These are phyloP conservation scores for Picochlorum sp. DNA, from an alignment of 139 green algal species.

Conservation along the genomic window DNA sequence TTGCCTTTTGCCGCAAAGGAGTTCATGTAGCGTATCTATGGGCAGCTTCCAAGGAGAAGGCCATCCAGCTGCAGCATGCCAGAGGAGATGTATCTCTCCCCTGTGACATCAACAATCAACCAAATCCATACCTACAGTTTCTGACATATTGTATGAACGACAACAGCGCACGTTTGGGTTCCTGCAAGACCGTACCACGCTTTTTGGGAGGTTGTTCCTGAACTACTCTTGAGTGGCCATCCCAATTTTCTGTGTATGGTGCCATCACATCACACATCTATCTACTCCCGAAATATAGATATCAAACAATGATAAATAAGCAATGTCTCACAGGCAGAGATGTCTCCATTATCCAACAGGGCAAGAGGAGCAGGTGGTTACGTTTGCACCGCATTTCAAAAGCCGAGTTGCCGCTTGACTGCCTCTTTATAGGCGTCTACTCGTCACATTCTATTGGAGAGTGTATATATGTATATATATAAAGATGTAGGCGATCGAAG, in stretches of 20 bases:
- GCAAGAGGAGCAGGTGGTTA: conserved; percentile 1
- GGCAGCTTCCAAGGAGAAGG: not conserved
- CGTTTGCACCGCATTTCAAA: conserved; percentile 3
- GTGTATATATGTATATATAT: too few relatives aligned
- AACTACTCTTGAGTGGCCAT: not conserved
- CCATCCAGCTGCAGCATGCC: not conserved
- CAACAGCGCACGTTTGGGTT: conserved; percentile 1
- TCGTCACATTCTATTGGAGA: too few relatives aligned
- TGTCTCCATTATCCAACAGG: conserved; percentile 1
- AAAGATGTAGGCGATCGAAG: not conserved
- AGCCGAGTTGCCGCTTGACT: not conserved
- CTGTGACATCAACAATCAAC: not conserved
- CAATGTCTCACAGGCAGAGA: conserved; percentile 5
- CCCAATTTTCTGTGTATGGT: not conserved
- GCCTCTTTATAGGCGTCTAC: not conserved
- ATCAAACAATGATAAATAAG: conserved; percentile 1
- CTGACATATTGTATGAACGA: conserved; percentile 1
- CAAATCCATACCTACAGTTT: not conserved
- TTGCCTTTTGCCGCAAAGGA: not conserved
- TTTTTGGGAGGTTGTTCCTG: not conserved
- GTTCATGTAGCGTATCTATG: conserved; percentile 1
- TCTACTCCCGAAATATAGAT: conserved; percentile 1
- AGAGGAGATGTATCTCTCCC: conserved; percentile 1
- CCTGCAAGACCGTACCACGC: not conserved
- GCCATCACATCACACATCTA: conserved; percentile 1